Evolutionary conservation across 108 stramenopile genomes (phyloP), one percentile per base, ranked within the genome.

Genomic region (Cyclotella cryptica): DNA sequence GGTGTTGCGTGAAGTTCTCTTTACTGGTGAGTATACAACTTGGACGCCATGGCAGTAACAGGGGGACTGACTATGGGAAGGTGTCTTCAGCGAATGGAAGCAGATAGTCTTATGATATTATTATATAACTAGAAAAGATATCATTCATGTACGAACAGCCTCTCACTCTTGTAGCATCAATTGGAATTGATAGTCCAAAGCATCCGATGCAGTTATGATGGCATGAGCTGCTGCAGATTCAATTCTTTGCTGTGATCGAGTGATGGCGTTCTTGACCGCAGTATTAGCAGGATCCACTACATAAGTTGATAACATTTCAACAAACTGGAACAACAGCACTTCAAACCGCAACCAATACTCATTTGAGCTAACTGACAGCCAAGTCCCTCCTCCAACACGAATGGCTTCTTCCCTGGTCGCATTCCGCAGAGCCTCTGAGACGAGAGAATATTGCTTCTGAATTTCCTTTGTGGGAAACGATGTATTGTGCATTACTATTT

Each of bases 151-250:
- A 17, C 9, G 47, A 49, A 3, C 47, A 49, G 9, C 3, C 47
- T 49, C 46, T 62, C 71, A 81, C 60, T 81, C 75, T 41, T 81
- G 80, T 46, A 81, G 28, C 41, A 77, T 70, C 18, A 77, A 24
- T 51, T 77, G 47, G 39, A 81, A 81, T 21, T 76, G 69, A 43
- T 81, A 81, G 47, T 81, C 76, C 29, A 81, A 21, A 14, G 79
- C 72, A 81, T 81, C 80, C 21, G 75, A n/a, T 40, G 80, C 80
- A 39, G 70, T 81, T 22, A 81, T 59, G 11, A 81, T 55, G 22
- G 80, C 75, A 66, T 81, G 69, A n/a, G 75, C 26, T n/a, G 76
- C 76, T 14, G 58, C 69, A 65, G 46, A 35, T 69, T 77, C 80
- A 59, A 81, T 81, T 47, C 49, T 63, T 27, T 65, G 30, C 14